Base-by-base conservation (phyloP, 2,329 filamentous ascomycete species). In the Fusarium sterilihyphosum region DNA sequence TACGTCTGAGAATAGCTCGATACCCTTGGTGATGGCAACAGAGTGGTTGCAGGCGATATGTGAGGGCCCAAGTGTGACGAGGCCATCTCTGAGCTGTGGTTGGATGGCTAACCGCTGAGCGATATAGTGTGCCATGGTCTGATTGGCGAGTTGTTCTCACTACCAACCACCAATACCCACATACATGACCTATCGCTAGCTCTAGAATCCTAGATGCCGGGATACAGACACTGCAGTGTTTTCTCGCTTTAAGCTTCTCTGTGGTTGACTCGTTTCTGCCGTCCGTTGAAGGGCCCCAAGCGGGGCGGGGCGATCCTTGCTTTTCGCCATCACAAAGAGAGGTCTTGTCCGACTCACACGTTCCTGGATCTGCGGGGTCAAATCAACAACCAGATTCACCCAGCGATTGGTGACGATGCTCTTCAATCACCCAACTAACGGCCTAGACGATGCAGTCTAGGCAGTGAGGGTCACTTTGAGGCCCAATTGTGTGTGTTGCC, bases 41-140 rank as follows among this genome's bases (percentile, higher is more conserved):
- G 75, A 76, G 71, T 72, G 73, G 76, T 75, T 78, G 79, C 75
- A 76, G 77, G 67, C 68, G 67, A 68, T 61, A 65, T 76, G 75
- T 74, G 73, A 75, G 73, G 57, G 66, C 52, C 50, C 52, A 68
- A 61, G 69, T 75, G 73, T 75, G 73, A 75, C 61, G 62, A 74
- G 67, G 62, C 71, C 73, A 73, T 71, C 58, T 73, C 64, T 62
- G 73, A 54, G 50, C 60, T 77, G 77, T 86, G 84, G 84, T 87
- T 87, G 86, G 86, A 49, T 33, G 69, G 65, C 79, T 84, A 86
- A 85, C 81, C 83, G 83, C 83, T 81, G 73, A 79, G 77, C 68
- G 43, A 70, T 65, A 75, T 62, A 73, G 59, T 53, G 69, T 71
- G 61, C 65, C 37, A 59, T 66, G 9, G 61, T 37, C 24, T 78